Conservation (phyloP, 1,139 yeast species). For the Geotrichum fermentans region DNA sequence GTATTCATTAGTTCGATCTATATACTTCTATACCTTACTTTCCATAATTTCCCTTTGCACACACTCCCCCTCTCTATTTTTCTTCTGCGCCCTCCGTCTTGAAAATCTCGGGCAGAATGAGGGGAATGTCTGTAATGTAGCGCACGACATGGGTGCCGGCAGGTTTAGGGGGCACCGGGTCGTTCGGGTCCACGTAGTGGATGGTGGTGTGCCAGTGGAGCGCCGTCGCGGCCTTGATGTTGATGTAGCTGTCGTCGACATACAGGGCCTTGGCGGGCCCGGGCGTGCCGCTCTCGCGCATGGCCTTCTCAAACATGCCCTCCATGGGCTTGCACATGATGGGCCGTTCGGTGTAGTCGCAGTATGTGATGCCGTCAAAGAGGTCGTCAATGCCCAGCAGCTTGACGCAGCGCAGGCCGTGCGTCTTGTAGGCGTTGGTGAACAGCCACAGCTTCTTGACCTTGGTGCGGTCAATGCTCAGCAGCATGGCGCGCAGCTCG, state of each 20-base stretch:
- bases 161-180: conserved; percentile 39
- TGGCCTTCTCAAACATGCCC: conserved; percentile 51
- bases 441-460: conserved; percentile 73
- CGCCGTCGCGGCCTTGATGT: conserved; percentile 42
- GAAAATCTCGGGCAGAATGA: conserved; percentile 49
- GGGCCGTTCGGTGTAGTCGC: conserved; percentile 69
- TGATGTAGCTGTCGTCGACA: conserved; percentile 66
- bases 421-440: conserved; percentile 90
- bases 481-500: conserved; percentile 36
- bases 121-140: conserved; percentile 46
- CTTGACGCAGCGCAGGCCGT: conserved; percentile 67
- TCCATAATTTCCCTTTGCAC: no score
- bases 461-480: conserved; percentile 40
- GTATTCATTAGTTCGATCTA: no score
- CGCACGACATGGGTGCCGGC: conserved; percentile 45
- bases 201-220: conserved; percentile 49
- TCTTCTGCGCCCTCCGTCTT: background rate
- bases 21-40: no score
- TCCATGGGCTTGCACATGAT: conserved; percentile 84
- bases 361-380: conserved; percentile 88
- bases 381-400: conserved; percentile 82
- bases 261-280: conserved; percentile 52
- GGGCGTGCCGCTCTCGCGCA: conserved; percentile 55
- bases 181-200: conserved; percentile 55
- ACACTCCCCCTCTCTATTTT: no score